phyloP scores from a whole-genome alignment of 1,284 basidiomycete genomes.

The Cutaneotrichosporon dermatis region DNA sequence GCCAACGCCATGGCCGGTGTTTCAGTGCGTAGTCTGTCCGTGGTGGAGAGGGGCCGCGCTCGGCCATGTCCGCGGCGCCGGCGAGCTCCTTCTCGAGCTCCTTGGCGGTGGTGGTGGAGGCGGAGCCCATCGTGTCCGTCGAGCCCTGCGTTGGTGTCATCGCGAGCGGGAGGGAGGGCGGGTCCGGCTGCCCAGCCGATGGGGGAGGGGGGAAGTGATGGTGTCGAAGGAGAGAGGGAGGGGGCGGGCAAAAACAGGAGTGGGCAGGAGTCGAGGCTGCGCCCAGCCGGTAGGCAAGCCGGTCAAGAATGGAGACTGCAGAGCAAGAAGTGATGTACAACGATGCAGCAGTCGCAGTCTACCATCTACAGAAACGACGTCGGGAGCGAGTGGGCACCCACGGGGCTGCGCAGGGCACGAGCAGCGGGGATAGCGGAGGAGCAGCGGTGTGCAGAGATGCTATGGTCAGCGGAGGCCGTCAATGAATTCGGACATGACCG shows the following conservation, averaged over 20 bases:
- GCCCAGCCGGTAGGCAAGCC: too few species aligned
- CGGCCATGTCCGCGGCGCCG: background rate
- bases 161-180: background rate
- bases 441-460: too few species aligned
- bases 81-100: too few species aligned
- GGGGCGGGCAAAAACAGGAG: background rate
- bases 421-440: too few species aligned
- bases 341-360: too few species aligned
- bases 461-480: too few species aligned
- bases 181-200: too few species aligned
- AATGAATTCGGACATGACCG: background rate
- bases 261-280: background rate
- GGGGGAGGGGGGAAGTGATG: background rate
- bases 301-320: too few species aligned
- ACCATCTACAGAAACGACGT: too few species aligned
- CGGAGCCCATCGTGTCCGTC: background rate
- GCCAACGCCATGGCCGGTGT: conserved; percentile 14
- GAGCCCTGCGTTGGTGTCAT: background rate
- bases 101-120: background rate
- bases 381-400: too few species aligned
- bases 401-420: background rate
- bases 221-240: background rate
- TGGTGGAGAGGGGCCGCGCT: background rate
- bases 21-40: conserved; percentile 2
- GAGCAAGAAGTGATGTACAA: too few species aligned